These are phyloP conservation scores for Dioscorea dumetorum DNA, from an alignment of 106 monocot genomes.

Conservation along the genomic window DNA sequence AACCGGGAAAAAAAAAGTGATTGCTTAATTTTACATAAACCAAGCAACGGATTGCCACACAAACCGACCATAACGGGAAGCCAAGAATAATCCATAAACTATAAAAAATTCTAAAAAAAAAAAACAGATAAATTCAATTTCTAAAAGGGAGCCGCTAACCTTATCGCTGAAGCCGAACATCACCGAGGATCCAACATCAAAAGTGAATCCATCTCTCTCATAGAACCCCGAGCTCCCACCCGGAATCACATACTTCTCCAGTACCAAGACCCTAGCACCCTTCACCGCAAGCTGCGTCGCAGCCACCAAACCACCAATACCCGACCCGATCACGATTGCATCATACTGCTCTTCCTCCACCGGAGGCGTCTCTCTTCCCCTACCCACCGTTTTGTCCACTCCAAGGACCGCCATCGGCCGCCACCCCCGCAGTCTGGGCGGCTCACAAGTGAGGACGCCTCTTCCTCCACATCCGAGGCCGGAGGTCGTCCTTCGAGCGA, in stretches of 20 bases:
- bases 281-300: slow-evolving; percentile 92
- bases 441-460: not conserved
- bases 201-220: slow-evolving; percentile 81
- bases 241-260: slow-evolving; percentile 97
- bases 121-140: not conserved
- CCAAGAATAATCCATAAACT: too few species aligned
- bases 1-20: too few species aligned
- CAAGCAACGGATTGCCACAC: too few species aligned
- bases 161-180: slow-evolving; percentile 99
- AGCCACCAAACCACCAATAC: slow-evolving; percentile 92
- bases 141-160: slow-evolving; percentile 16
- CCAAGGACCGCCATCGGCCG: slow-evolving; percentile 16
- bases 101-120: not conserved
- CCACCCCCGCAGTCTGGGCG: not conserved
- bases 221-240: slow-evolving; percentile 94
- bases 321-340: slow-evolving; percentile 93
- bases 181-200: slow-evolving; percentile 96
- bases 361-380: not conserved
- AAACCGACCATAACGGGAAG: too few species aligned
- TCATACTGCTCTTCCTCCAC: slow-evolving; percentile 40
- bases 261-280: slow-evolving; percentile 87
- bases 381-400: slow-evolving; percentile 13
- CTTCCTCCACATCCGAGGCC: too few species aligned
- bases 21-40: too few species aligned
- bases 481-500: not conserved